Evolutionary conservation across 1,284 basidiomycete species (phyloP).

Genomic region (Bjerkandera adusta): DNA sequence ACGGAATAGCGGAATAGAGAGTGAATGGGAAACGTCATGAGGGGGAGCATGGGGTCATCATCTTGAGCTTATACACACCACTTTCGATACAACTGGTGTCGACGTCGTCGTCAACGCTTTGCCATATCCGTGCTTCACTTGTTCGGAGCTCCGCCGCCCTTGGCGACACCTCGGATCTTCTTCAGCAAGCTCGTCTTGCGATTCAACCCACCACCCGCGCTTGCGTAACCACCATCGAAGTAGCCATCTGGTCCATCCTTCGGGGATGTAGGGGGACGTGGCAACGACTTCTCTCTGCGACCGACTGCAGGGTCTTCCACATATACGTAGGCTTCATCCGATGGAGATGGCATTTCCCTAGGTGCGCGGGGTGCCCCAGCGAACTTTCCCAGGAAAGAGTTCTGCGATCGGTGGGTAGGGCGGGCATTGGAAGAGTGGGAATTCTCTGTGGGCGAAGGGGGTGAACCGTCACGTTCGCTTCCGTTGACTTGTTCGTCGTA

Average conservation of each 20-base stretch:
- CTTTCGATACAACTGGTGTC: neutral
- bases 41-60: neutral
- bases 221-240: conserved; percentile 42
- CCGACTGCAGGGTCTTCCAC: conserved; percentile 47
- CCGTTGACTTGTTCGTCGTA: conserved; percentile 38
- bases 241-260: conserved; percentile 40
- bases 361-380: conserved; percentile 32
- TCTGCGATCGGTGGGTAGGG: conserved; percentile 65
- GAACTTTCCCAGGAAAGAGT: conserved; percentile 75
- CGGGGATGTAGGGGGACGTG: conserved; percentile 43
- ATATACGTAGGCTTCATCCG: conserved; percentile 49
- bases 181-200: conserved; percentile 77
- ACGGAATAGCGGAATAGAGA: neutral
- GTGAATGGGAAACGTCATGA: neutral
- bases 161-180: conserved; percentile 72
- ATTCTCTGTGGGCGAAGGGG: conserved; percentile 45
- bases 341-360: conserved; percentile 32
- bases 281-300: conserved; percentile 60
- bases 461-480: conserved; percentile 39
- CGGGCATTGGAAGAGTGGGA: conserved; percentile 27
- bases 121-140: conserved; percentile 1
- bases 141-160: conserved; percentile 35
- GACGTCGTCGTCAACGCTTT: neutral
- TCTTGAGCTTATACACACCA: conserved; percentile 7
- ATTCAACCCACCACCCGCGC: conserved; percentile 47